Base-by-base conservation (phyloP, 1,139 yeast species). In the Debaryomyces sp. region DNA sequence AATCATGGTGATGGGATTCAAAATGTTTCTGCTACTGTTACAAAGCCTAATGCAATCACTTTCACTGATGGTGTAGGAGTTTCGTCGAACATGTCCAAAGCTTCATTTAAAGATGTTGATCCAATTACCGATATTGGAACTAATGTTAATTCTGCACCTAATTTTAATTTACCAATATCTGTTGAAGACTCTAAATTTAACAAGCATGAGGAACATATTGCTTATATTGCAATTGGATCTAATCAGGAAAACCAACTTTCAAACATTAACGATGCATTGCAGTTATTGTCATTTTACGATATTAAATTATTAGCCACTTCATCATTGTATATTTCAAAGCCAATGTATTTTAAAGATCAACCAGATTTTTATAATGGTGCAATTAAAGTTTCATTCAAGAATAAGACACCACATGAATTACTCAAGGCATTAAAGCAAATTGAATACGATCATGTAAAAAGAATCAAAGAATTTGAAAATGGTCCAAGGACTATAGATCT, bases 61-160 rank as follows among this genome's bases (percentile, higher is more conserved):
- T 85, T 78, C 61, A 90, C 97, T 0, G 85, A 86, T 41, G 96
- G 95, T 15, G 98, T 96, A 12, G 98, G 97, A 8, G 97, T 94
- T 2, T 80, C 85, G 49, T 81, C 88, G 15, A 71, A 71, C 1
- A 77, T 92, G 66, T 67, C 73, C 0, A 61, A 68, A 2, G 63
- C 60, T 5, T 75, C 71, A 6, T 70, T 78, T 43, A 52, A 53
- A 29, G 68, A 55, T 6, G 51, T 57, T 17, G 61, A 61, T 8
- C 68, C 71, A 8, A 58, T 71, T 10, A 17, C 26, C 12, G 56
- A 55, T 3, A 29, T 59, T 2, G 42, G 26, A 3, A 41, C 34
- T 6, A 30, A 45, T 7, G 8, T 40, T 12, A 8, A 27, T n/a
- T 5, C 32, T 4, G 10, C 24, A 52, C 13, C 38, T n/a, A 13